These are phyloP conservation scores for Avena sativa DNA, from an alignment of 176 grass and related monocot species.

Conservation along the genomic window DNA sequence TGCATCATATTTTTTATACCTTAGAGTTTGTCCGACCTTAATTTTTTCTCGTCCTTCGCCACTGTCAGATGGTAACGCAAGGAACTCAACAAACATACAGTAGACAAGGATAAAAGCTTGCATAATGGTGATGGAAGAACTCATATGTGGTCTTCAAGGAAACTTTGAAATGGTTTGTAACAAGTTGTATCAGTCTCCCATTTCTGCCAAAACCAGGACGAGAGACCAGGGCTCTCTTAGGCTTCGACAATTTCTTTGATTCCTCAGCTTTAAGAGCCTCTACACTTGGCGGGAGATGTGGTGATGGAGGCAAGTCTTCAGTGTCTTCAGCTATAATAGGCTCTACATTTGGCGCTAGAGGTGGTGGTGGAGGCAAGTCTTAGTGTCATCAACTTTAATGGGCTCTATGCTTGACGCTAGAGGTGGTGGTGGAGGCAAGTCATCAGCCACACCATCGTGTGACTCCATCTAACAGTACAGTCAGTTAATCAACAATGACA, in stretches of 20 bases:
- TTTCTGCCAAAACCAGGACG: constrained; percentile 57
- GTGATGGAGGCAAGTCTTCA: constrained; percentile 12
- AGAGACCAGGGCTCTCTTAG: constrained; percentile 46
- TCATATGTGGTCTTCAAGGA: constrained; percentile 50
- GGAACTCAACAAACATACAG: neutral
- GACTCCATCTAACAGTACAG: constrained; percentile 46
- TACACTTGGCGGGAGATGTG: neutral
- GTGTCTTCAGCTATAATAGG: neutral
- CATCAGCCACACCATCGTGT: constrained; percentile 37
- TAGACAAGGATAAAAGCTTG: constrained; percentile 32
- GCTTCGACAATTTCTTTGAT: constrained; percentile 38
- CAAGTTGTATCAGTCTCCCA: constrained; percentile 53
- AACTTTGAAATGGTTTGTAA: constrained; percentile 74
- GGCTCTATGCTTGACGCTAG: neutral
- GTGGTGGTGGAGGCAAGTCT: constrained; percentile 39
- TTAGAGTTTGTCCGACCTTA: too few relatives aligned
- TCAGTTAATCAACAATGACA: neutral
- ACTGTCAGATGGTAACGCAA: neutral
- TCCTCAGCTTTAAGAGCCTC: constrained; percentile 28
- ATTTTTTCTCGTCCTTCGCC: too few relatives aligned
- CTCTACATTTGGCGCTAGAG: neutral
- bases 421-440: constrained; percentile 49
- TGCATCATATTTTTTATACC: too few relatives aligned
- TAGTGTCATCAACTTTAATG: neutral
- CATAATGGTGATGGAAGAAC: constrained; percentile 73